Conservation (phyloP, 495 filamentous ascomycete species). For the Annulohypoxylon moriforme region DNA sequence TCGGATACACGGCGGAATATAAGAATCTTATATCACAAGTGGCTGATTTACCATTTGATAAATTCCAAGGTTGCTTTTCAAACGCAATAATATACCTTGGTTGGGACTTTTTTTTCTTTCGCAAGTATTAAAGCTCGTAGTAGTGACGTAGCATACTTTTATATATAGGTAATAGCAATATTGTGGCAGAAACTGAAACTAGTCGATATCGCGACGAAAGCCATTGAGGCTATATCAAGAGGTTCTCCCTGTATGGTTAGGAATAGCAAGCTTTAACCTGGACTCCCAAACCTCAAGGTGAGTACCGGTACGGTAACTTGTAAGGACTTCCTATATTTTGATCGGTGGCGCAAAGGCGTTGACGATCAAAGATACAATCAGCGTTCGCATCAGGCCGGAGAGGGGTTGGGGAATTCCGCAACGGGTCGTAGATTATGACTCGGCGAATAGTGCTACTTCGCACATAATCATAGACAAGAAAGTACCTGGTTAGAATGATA, state of each 20-base stretch:
- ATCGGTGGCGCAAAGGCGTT: background rate
- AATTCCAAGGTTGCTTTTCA: background rate
- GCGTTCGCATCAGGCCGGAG: background rate
- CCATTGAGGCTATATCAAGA: background rate
- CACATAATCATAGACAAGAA: background rate
- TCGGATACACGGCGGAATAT: background rate
- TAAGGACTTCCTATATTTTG: background rate
- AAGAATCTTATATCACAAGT: background rate
- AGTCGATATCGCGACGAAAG: background rate
- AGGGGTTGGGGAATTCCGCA: background rate
- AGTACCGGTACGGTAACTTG: background rate
- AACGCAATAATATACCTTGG: background rate
- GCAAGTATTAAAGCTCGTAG: no score
- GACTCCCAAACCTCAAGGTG: background rate
- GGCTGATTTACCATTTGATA: background rate
- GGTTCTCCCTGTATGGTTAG: background rate
- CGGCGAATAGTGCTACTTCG: background rate
- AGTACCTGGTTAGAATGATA: background rate
- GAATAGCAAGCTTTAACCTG: no score
- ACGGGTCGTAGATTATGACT: background rate
- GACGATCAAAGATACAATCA: background rate
- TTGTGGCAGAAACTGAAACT: background rate
- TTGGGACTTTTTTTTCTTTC: background rate
- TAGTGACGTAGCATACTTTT: background rate
- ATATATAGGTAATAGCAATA: no score